Conservation (phyloP, 257 asterid species). For the Avicennia marina region DNA sequence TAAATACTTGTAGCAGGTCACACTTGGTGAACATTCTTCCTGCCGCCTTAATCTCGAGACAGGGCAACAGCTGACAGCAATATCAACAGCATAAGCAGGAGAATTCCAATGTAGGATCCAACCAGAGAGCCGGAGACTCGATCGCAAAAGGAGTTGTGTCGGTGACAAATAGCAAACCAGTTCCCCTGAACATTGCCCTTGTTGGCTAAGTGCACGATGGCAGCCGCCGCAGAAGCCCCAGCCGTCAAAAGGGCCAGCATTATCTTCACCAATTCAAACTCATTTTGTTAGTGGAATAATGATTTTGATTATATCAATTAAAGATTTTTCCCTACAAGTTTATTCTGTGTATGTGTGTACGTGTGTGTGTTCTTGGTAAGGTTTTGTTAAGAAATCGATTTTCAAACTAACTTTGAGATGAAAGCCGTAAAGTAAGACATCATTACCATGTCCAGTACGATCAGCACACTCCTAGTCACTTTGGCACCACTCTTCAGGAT, state of each 20-base stretch:
- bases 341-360: not conserved
- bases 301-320: not conserved
- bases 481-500: constrained; percentile 47
- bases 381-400: too few relatives aligned
- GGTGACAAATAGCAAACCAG: constrained; percentile 58
- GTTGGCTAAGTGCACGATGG: constrained; percentile 61
- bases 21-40: too few relatives aligned
- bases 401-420: too few relatives aligned
- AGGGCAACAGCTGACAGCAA: constrained; percentile 54
- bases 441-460: constrained; percentile 63
- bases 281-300: not conserved
- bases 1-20: too few relatives aligned
- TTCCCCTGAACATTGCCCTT: constrained; percentile 48
- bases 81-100: constrained; percentile 49
- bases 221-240: constrained; percentile 83
- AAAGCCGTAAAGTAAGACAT: too few relatives aligned
- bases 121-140: constrained; percentile 71
- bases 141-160: constrained; percentile 56
- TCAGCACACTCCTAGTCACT: constrained; percentile 44
- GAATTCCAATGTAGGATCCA: constrained; percentile 59
- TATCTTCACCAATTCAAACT: constrained; percentile 30
- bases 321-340: not conserved
- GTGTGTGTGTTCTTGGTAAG: not conserved
- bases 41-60: constrained; percentile 33
- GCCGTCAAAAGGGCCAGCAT: constrained; percentile 51